These are phyloP conservation scores for sorghum (Sorghum bicolor) DNA, from an alignment of 176 grass and related monocot species.

Conservation along the genomic window Sorghum_bicolor_NCBIv3 NC_012875.2:48333001-48333500, in stretches of 20 bases:
- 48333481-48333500: slow-evolving; percentile 41
- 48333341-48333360: slow-evolving; percentile 64
- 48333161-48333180: slow-evolving; percentile 37
- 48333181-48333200: slow-evolving; percentile 45
- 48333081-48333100: slow-evolving; percentile 23
- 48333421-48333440: slow-evolving; percentile 21
- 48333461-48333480: slow-evolving; percentile 43
- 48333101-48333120: slow-evolving; percentile 25
- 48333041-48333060: slow-evolving; percentile 41
- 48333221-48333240: slow-evolving; percentile 37
- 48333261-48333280: slow-evolving; percentile 29
- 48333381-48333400: slow-evolving; percentile 29
- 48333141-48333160: slow-evolving; percentile 40
- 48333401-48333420: slow-evolving; percentile 25
- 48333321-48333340: slow-evolving; percentile 53
- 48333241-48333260: slow-evolving; percentile 35
- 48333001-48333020: slow-evolving; percentile 34
- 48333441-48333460: slow-evolving; percentile 16
- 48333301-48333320: slow-evolving; percentile 46
- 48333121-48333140: slow-evolving; percentile 27
- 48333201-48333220: slow-evolving; percentile 7
- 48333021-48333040: slow-evolving; percentile 33
- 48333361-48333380: slow-evolving; percentile 27
- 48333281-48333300: slow-evolving; percentile 23
- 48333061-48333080: slow-evolving; percentile 37